Conservation (phyloP, 257 asterid genomes). For the Solanum sitiens region DNA sequence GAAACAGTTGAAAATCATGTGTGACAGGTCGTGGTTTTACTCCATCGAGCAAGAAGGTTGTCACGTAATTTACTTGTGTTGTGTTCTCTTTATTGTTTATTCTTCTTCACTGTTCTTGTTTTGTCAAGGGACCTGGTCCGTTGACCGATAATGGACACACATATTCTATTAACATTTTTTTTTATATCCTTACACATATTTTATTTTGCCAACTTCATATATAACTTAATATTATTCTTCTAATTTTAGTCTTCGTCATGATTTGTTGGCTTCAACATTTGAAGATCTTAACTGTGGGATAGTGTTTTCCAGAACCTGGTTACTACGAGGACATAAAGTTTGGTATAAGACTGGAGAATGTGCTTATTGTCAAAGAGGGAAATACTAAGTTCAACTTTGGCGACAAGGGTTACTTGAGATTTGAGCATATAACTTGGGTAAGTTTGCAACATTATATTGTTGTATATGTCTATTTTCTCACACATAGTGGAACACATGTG, state of each 20-base stretch:
- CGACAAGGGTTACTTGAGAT: constrained; percentile 58
- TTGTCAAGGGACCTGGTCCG: no score
- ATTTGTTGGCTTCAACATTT: not conserved
- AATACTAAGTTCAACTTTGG: constrained; percentile 92
- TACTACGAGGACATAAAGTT: constrained; percentile 92
- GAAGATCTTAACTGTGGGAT: not conserved
- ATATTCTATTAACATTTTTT: no score
- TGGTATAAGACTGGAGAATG: constrained; percentile 92
- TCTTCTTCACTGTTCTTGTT: no score
- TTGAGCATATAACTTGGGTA: constrained; percentile 96
- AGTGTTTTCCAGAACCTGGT: constrained; percentile 77
- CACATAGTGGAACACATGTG: no score
- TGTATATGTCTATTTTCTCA: no score
- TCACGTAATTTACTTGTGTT: no score
- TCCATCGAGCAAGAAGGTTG: no score
- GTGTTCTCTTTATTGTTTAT: no score
- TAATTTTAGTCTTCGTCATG: not conserved
- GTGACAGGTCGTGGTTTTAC: no score
- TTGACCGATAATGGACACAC: no score
- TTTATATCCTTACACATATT: not conserved
- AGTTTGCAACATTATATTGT: constrained; percentile 8
- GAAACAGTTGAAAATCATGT: no score
- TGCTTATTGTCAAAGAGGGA: constrained; percentile 75
- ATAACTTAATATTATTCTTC: not conserved
- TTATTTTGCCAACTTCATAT: not conserved